Evolutionary conservation across 2,329 filamentous ascomycete species (phyloP).

Genomic region (Phialocephala sp.): DNA sequence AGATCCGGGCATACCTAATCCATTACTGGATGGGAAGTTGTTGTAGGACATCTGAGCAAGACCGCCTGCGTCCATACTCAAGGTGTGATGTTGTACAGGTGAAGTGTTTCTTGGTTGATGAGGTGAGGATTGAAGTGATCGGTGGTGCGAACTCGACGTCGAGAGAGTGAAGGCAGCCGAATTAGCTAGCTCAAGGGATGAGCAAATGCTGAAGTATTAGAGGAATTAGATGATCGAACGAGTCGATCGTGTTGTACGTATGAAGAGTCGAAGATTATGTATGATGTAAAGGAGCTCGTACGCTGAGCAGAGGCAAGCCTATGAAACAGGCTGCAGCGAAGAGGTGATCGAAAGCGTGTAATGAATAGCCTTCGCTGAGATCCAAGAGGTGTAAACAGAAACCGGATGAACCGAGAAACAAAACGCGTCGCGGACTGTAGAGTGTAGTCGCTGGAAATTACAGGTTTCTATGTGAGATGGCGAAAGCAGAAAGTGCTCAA

Average conservation of each 20-base stretch:
- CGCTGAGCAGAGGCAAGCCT: constrained; percentile 38
- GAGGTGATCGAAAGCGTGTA: constrained; percentile 28
- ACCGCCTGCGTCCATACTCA: constrained; percentile 90
- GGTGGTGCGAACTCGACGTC: constrained; percentile 32
- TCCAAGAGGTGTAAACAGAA: constrained; percentile 37
- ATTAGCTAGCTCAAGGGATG: constrained; percentile 27
- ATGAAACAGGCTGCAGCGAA: constrained; percentile 39
- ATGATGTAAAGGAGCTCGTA: constrained; percentile 35
- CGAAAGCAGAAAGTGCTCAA: constrained; percentile 20
- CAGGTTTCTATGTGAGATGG: constrained; percentile 28
- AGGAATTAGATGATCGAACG: constrained; percentile 40
- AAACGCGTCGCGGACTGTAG: constrained; percentile 37
- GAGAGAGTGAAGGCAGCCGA: constrained; percentile 38
- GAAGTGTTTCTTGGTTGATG: constrained; percentile 14
- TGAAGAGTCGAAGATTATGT: constrained; percentile 38
- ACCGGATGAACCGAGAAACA: constrained; percentile 33
- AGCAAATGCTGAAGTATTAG: constrained; percentile 37
- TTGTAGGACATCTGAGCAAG: constrained; percentile 98
- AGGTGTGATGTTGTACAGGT: constrained; percentile 38
- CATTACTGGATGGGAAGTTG: constrained; percentile 73
- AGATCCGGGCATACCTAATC: constrained; percentile 75
- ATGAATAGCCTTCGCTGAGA: constrained; percentile 37
- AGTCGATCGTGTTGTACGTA: constrained; percentile 37
- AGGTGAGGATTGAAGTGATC: constrained; percentile 20
- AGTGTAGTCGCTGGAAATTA: constrained; percentile 36